Evolutionary conservation across 2,329 filamentous ascomycete species (phyloP).

Genomic region (Calonectria montana): DNA sequence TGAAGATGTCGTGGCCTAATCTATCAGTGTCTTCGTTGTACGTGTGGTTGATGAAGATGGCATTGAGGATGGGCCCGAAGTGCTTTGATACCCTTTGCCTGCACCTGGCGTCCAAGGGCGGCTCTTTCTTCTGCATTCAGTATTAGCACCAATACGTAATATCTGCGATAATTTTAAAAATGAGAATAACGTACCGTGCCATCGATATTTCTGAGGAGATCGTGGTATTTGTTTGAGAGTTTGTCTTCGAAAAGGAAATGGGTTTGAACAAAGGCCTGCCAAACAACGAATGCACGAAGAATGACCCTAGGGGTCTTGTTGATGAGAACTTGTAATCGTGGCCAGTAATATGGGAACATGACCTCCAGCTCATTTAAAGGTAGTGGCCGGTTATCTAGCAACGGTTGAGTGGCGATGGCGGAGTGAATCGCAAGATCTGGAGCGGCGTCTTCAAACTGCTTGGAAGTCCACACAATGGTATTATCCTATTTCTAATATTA

Average conservation of each 20-base stretch:
- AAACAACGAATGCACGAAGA: conserved; percentile 26
- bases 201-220: neutral
- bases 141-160: neutral
- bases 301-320: conserved; percentile 5
- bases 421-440: conserved; percentile 13
- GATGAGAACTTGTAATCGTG: conserved; percentile 9
- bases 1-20: neutral
- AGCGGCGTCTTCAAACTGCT: neutral
- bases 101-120: neutral
- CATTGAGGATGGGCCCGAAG: conserved; percentile 23
- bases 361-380: conserved; percentile 24
- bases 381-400: neutral
- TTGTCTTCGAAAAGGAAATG: conserved; percentile 12
- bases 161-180: no score
- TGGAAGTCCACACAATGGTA: neutral
- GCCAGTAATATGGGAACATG: conserved; percentile 18
- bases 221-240: neutral
- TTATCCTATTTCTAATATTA: neutral
- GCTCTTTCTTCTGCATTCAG: neutral
- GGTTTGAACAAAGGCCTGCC: conserved; percentile 33
- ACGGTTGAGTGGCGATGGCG: neutral
- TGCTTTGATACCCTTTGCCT: conserved; percentile 4
- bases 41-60: conserved; percentile 10
- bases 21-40: neutral
- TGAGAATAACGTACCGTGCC: conserved; percentile 15